These are phyloP conservation scores for Sporothrix brunneoviolacea DNA, from an alignment of 2,329 filamentous ascomycete species.

Conservation along the genomic window DNA sequence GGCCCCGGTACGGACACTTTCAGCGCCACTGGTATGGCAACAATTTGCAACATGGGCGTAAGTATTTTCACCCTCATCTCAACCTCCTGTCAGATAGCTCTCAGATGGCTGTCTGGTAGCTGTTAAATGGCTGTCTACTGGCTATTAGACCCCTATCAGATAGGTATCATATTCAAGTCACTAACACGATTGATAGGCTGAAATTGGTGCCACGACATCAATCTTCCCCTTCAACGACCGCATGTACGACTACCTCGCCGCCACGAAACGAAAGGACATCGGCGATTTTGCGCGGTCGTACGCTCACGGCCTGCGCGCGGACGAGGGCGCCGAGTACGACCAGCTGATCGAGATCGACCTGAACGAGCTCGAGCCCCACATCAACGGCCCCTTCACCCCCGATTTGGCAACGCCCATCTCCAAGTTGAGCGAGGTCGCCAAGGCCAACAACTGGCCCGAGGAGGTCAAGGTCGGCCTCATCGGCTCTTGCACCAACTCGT, in stretches of 20 bases:
- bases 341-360: constrained; percentile 95
- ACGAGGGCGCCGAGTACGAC: constrained; percentile 91
- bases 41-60: constrained; percentile 63
- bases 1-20: constrained; percentile 65
- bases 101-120: too few relatives aligned
- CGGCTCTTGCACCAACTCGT: constrained; percentile 94
- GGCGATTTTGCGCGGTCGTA: constrained; percentile 84
- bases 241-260: constrained; percentile 91
- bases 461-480: constrained; percentile 96
- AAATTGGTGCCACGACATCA: constrained; percentile 82
- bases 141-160: too few relatives aligned
- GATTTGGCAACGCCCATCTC: constrained; percentile 97
- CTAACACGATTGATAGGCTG: constrained; percentile 32
- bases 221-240: constrained; percentile 97
- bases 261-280: constrained; percentile 85
- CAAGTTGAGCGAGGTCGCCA: constrained; percentile 91
- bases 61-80: neutral
- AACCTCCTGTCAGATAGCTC: too few relatives aligned
- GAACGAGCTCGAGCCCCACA: constrained; percentile 88
- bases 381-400: constrained; percentile 98
- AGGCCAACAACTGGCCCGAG: constrained; percentile 92
- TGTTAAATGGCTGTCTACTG: too few relatives aligned
- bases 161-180: neutral
- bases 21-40: constrained; percentile 81
- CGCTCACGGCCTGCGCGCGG: constrained; percentile 76